Percentiles rank a stretch among this genome's conserved stretches.
Evolutionary conservation across 2,329 filamentous ascomycete species (phyloP).

Genomic region (Drechslerella stenobrocha): DNA sequence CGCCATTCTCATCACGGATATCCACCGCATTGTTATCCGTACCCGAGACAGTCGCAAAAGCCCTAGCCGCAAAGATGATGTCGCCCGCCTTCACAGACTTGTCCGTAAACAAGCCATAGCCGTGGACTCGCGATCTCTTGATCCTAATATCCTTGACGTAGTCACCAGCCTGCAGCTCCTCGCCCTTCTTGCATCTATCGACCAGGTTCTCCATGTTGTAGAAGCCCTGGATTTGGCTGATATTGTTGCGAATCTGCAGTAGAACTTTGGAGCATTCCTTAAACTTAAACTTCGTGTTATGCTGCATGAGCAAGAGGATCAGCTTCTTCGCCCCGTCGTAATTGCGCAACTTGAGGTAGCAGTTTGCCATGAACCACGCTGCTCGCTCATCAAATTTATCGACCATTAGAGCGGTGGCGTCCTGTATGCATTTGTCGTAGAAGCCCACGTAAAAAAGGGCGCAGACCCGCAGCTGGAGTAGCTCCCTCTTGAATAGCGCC

Average conservation of each 20-base stretch:
- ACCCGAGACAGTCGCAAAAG: constrained; percentile 12
- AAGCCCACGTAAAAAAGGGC: constrained; percentile 13
- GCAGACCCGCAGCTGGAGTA: constrained; percentile 11
- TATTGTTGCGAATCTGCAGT: constrained; percentile 3
- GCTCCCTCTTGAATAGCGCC: not conserved
- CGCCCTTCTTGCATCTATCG: constrained; percentile 13
- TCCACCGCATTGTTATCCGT: constrained; percentile 9
- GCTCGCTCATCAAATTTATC: constrained; percentile 23
- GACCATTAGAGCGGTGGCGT: constrained; percentile 5
- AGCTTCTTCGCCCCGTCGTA: constrained; percentile 22
- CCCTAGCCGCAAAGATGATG: constrained; percentile 19
- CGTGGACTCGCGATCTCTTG: constrained; percentile 6
- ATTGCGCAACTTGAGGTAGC: constrained; percentile 11
- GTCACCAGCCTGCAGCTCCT: constrained; percentile 8
- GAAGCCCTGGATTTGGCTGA: constrained; percentile 1
- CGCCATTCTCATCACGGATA: constrained; percentile 4
- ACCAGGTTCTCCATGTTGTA: constrained; percentile 32
- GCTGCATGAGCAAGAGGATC: constrained; percentile 22
- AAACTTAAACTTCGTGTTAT: constrained; percentile 24
- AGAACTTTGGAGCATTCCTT: constrained; percentile 24
- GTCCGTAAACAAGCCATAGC: constrained; percentile 14
- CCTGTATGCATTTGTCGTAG: constrained; percentile 15
- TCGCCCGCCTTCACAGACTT: constrained; percentile 29
- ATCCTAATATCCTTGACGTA: constrained; percentile 14
- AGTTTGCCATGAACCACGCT: constrained; percentile 35